Base-by-base conservation (phyloP, 2,329 filamentous ascomycete genomes). In the Fusarium praegraminearum region DNA sequence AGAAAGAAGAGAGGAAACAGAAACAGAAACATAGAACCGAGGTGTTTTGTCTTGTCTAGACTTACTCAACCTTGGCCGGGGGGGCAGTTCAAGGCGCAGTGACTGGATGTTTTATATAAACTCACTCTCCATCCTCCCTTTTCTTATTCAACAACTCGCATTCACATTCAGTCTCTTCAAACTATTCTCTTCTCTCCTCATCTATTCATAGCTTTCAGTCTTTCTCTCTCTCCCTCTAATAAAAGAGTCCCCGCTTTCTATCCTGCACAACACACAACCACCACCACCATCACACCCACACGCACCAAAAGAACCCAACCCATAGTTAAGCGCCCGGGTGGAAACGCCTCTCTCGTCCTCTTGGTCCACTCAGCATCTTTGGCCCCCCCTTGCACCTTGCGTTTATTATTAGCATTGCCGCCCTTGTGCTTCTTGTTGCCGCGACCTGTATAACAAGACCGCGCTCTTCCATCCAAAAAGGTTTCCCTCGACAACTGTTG, bases 371-470 rank as follows among this genome's bases (percentile, higher is more conserved):
- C 26, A 62, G 54, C 62, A 15, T 28, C 35, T 28, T 40, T 40
- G 33, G 12, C n/a, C 49, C 33, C 43, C 44, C 67, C 69, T 59
- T 65, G 67, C 59, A 49, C 45, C 38, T 65, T 72, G 72, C 68
- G 70, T 67, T 72, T 75, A 75, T 75, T 73, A 74, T 75, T 75
- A 75, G 73, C 61, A 58, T 74, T 74, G 72, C 72, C 72, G 72
- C 72, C 56, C 32, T 64, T 40, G 44, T 57, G 62, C 62, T 45
- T 52, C 33, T 44, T 35, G 61, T 73, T 73, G 67, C 70, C 71
- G 71, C 70, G 46, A 47, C 8, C 49, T 55, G 43, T 70, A 71
- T 71, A 56, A 68, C 57, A 62, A 64, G 55, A 58, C 38, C 24
- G 33, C 53, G 38, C 61, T 73, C 62, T 63, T 65, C 63, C 49